These are phyloP conservation scores for Catharanthus roseus DNA, from an alignment of 257 asterid species.

Conservation along the genomic window DNA sequence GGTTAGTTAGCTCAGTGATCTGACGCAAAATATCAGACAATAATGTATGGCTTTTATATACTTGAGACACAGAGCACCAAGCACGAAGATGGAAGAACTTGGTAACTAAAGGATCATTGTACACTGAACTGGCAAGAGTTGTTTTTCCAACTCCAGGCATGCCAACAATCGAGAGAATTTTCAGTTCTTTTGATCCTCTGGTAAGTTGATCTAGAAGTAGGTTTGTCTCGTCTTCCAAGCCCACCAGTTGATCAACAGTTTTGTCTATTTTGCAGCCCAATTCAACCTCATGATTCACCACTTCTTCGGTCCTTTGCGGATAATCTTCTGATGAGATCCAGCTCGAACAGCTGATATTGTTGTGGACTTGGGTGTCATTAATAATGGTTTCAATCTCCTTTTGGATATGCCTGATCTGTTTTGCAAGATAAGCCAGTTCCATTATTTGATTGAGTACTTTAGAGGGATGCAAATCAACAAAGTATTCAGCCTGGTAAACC, in stretches of 20 bases:
- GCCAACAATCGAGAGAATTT: constrained; percentile 12
- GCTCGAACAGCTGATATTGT: not conserved
- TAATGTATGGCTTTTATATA: not conserved
- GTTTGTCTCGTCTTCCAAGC: constrained; percentile 4
- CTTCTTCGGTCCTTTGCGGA: not conserved
- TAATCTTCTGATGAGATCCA: not conserved
- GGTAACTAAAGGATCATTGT: not conserved
- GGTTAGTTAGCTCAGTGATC: not conserved
- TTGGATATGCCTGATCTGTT: not conserved
- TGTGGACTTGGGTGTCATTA: not conserved
- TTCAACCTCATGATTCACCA: not conserved
- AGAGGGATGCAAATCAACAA: not conserved
- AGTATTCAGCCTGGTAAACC: not conserved
- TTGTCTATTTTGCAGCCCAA: not conserved
- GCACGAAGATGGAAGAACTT: constrained; percentile 2
- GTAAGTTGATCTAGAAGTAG: not conserved
- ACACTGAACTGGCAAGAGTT: constrained; percentile 1
- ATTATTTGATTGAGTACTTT: not conserved
- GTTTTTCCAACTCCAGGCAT: constrained; percentile 23
- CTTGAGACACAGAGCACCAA: constrained; percentile 14
- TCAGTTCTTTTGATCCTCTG: not conserved
- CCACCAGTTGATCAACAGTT: not conserved
- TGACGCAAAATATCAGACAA: not conserved
- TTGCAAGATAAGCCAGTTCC: not conserved
- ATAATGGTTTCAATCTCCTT: not conserved